Conservation (phyloP, 371 early-diverging fungal species). For the Mortierella sp. region DNA sequence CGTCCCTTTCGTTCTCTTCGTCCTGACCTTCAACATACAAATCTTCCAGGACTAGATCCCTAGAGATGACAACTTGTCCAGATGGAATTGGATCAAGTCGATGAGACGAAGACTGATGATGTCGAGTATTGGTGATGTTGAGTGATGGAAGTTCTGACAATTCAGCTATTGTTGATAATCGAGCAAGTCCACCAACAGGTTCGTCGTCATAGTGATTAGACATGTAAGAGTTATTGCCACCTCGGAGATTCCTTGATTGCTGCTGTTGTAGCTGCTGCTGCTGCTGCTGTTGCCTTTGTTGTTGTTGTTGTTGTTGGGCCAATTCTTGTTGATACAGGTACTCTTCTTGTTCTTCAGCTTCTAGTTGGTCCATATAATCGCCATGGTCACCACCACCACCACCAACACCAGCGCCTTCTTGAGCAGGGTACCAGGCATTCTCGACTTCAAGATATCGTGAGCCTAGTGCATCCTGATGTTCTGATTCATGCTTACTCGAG, state of each 20-base stretch:
- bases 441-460: conserved; percentile 40
- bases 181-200: conserved; percentile 27
- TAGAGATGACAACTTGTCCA: conserved; percentile 24
- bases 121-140: conserved; percentile 31
- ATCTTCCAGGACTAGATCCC: conserved; percentile 47
- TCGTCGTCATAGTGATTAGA: conserved; percentile 34
- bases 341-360: conserved; percentile 12
- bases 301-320: background rate
- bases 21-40: conserved; percentile 40
- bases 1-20: conserved; percentile 27
- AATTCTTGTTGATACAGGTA: conserved; percentile 11
- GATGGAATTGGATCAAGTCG: conserved; percentile 18
- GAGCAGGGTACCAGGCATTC: conserved; percentile 18
- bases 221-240: background rate
- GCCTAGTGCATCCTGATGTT: conserved; percentile 15
- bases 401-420: conserved; percentile 2
- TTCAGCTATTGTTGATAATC: conserved; percentile 49
- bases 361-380: conserved; percentile 21
- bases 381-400: conserved; percentile 3
- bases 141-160: conserved; percentile 50
- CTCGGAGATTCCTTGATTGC: conserved; percentile 4
- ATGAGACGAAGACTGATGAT: conserved; percentile 12
- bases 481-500: background rate
- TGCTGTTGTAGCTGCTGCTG: conserved; percentile 4
- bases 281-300: conserved; percentile 1